A percentile compares a stretch with the other conserved stretches of the same genome.
phyloP scores from a whole-genome alignment of 768 basidiomycete genomes.

The Cyclocybe cylindracea region DNA sequence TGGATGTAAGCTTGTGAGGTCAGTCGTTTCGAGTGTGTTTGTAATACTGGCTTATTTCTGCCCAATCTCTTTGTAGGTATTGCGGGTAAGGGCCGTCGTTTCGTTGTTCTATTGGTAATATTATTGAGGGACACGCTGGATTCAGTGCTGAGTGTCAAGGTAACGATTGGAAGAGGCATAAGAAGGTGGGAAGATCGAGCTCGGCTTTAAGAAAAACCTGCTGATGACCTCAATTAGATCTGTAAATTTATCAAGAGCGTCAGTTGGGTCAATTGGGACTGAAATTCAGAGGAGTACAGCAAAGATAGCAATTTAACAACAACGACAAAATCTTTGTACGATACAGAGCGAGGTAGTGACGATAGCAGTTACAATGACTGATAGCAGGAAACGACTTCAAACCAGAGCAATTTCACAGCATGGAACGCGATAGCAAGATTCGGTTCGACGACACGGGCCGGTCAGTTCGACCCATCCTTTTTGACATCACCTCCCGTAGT shows the following conservation, averaged over 20 bases:
- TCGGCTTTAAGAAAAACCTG: background rate
- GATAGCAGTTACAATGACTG: too few relatives aligned
- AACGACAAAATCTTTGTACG: too few relatives aligned
- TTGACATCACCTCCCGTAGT: too few relatives aligned
- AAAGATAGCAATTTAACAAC: too few relatives aligned
- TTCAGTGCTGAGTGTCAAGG: slow-evolving; percentile 15
- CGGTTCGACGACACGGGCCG: too few relatives aligned
- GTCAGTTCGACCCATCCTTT: too few relatives aligned
- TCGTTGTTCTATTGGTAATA: background rate
- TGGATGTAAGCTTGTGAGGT: slow-evolving; percentile 19
- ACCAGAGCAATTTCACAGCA: too few relatives aligned
- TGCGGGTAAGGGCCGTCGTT: background rate
- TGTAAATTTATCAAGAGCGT: slow-evolving; percentile 16
- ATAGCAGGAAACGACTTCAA: too few relatives aligned
- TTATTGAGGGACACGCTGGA: background rate
- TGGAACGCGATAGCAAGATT: too few relatives aligned
- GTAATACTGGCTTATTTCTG: too few relatives aligned
- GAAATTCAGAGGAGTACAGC: too few relatives aligned
- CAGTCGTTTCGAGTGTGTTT: background rate
- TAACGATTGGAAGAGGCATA: slow-evolving; percentile 20
- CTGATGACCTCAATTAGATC: slow-evolving; percentile 3
- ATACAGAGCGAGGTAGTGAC: too few relatives aligned
- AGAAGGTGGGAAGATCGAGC: slow-evolving; percentile 7
- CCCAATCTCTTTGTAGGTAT: background rate
- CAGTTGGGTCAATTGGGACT: slow-evolving; percentile 7